Evolutionary conservation across 1,139 yeast genomes (phyloP).

Genomic region (Debaryomyces robertsiae): DNA sequence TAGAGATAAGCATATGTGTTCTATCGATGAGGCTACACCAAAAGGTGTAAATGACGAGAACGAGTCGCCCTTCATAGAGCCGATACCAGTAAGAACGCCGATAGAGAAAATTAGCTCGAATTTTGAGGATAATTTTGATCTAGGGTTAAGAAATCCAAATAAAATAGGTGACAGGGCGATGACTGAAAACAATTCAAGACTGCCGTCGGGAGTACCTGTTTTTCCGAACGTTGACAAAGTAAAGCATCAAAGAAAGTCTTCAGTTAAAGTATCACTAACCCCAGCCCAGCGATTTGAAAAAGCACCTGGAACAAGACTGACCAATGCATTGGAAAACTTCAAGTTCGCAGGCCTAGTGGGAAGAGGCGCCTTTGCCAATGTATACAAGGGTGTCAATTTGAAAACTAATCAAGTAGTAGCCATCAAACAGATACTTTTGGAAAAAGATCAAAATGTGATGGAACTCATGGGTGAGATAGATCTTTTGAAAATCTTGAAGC

Average conservation of each 20-base stretch:
- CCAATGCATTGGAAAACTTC: slow-evolving; percentile 54
- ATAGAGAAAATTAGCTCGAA: slow-evolving; percentile 3
- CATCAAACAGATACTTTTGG: slow-evolving; percentile 75
- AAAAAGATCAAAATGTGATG: slow-evolving; percentile 45
- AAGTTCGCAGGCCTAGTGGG: slow-evolving; percentile 78
- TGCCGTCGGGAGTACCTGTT: neutral
- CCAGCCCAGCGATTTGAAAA: slow-evolving; percentile 57
- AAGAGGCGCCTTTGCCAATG: slow-evolving; percentile 93
- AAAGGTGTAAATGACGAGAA: slow-evolving; percentile 19
- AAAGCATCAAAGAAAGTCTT: slow-evolving; percentile 28
- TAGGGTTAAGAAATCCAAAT: slow-evolving; percentile 15
- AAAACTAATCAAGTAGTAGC: slow-evolving; percentile 75
- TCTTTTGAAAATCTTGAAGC: slow-evolving; percentile 76
- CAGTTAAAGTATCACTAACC: slow-evolving; percentile 50
- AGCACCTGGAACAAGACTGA: slow-evolving; percentile 38
- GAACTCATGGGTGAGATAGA: slow-evolving; percentile 82
- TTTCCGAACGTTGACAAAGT: slow-evolving; percentile 9
- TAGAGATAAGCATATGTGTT: slow-evolving; percentile 12
- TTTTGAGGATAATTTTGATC: slow-evolving; percentile 14
- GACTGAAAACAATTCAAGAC: neutral
- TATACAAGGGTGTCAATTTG: slow-evolving; percentile 75
- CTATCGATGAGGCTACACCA: slow-evolving; percentile 14
- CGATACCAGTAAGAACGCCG: slow-evolving; percentile 5
- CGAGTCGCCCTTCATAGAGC: slow-evolving; percentile 23
- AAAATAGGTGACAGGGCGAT: slow-evolving; percentile 11